Base-by-base conservation (phyloP, 1,284 basidiomycete genomes). In the Sphaerobolus stellatus region DNA sequence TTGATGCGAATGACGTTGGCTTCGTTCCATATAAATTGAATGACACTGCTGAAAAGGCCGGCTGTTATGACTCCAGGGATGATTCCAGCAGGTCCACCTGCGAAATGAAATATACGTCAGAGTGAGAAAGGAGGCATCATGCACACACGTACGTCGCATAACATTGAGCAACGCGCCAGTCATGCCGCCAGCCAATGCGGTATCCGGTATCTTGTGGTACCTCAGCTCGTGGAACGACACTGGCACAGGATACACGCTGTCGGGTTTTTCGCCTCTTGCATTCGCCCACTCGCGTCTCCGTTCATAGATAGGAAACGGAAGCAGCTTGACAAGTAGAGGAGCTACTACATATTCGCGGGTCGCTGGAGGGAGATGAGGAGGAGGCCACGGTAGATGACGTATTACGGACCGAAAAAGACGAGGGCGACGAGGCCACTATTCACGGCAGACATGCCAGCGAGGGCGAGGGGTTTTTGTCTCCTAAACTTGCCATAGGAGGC, bases 11-110 rank as follows among this genome's bases (percentile, higher is more conserved):
- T 64, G 18, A 90, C 70, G 30, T 69, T 69, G n/a, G 82, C 57
- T 65, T 90, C 86, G 62, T 91, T 91, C 67, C 73, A 83, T 16
- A 73, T 72, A 57, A 80, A 71, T 62, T 91, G 89, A 14, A 88
- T 65, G 20, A 81, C 44, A 1, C 80, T 74, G 60, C 85, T 86
- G 24, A 77, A 65, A 2, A 80, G 58, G 14, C 76, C 76, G 20
- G 78, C 82, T 0, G 83, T 83, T 2, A 79, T 60, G 28, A 80
- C 73, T 16, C 84, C 86, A 0, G 86, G 74, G 44, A 78, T 46
- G 11, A 78, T 59, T 14, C 75, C 73, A 33, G 61, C 58, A 52
- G 61, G 64, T 0, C 81, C 80, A 48, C 71, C 80, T 82, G 47
- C 20, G 29, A 2, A 16, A 20, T 41, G 7, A 5, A 4, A 36